These are phyloP conservation scores for Apiospora koreana DNA, from an alignment of 2,329 filamentous ascomycete genomes.

Conservation along the genomic window DNA sequence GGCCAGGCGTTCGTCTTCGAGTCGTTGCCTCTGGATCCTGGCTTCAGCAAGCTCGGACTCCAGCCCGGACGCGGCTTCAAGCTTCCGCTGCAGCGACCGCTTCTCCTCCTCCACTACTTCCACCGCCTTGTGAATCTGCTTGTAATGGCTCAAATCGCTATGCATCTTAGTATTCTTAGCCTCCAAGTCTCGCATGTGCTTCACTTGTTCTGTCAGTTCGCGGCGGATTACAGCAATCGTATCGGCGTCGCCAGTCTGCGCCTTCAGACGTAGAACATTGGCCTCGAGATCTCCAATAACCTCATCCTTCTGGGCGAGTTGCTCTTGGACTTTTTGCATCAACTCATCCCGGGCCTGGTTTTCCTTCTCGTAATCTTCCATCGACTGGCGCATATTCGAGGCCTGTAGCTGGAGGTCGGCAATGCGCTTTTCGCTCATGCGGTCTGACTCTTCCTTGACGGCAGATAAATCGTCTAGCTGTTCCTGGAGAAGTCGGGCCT, in stretches of 20 bases:
- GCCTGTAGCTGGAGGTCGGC: slow-evolving; percentile 57
- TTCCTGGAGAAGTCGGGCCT: slow-evolving; percentile 73
- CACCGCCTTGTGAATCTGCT: slow-evolving; percentile 81
- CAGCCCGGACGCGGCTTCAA: slow-evolving; percentile 73
- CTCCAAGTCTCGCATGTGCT: slow-evolving; percentile 86
- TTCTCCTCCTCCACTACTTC: slow-evolving; percentile 97
- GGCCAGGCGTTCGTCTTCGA: slow-evolving; percentile 84
- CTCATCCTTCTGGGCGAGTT: slow-evolving; percentile 67
- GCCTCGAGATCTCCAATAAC: slow-evolving; percentile 77
- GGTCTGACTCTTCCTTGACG: slow-evolving; percentile 69
- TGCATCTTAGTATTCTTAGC: slow-evolving; percentile 77
- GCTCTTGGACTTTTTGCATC: slow-evolving; percentile 64
- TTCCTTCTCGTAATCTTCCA: slow-evolving; percentile 63
- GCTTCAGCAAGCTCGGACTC: slow-evolving; percentile 78
- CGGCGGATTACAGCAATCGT: slow-evolving; percentile 82
- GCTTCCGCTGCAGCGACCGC: slow-evolving; percentile 72
- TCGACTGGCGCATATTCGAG: slow-evolving; percentile 43
- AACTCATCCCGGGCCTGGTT: slow-evolving; percentile 54
- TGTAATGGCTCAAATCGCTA: slow-evolving; percentile 77
- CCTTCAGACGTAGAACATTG: slow-evolving; percentile 80
- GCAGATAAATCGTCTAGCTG: slow-evolving; percentile 73
- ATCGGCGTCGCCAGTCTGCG: slow-evolving; percentile 83
- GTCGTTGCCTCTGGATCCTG: slow-evolving; percentile 77
- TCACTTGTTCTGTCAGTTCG: slow-evolving; percentile 87
- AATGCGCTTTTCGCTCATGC: slow-evolving; percentile 56